Evolutionary conservation across 257 asterid genomes (phyloP), one percentile per base, ranked within the genome.

Genomic region (Solanum habrochaites): DNA sequence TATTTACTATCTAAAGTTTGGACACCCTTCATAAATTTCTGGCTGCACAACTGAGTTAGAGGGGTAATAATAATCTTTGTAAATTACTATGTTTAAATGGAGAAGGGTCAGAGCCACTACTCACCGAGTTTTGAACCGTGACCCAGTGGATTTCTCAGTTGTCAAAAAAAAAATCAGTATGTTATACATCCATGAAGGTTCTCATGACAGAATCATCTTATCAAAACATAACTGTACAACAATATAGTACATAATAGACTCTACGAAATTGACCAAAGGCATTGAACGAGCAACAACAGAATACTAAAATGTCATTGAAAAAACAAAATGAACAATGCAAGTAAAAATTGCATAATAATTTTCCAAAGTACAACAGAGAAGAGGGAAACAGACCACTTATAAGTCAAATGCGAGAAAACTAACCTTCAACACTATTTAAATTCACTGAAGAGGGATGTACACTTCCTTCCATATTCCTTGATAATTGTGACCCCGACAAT

Each of bases 21-120:
- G 66, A 58, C 66, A 58, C 66, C 66, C 66, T 20, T 58, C 66
- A 20, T 3, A 58, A 58, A 58, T 58, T 58, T 8, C 25, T 58
- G 2, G 25, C 66, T 58, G 3, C 11, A 2, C 12, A 11, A 58
- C 66, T 56, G 66, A 52, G 94, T 92, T 52, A 93, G 95, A 58
- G 92, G 86, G 86, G 83, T 90, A 78, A 78, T 90, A 78, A 78
- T 78, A 43, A 18, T 42, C 83, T 45, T 47, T 80, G 27, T 47
- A 80, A 7, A 95, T 67, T 80, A 80, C 32, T 1, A 80, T 29
- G 42, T 75, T 75, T 37, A 73, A 20, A 21, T 20, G 52, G 80
- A 72, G 80, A 72, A 72, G 80, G 16, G 16, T 56, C 64, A 56
- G 64, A 35, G 49, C 81, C 49, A 72, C 43, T 31, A 72, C 47